These are phyloP conservation scores for Barbatosphaeria neglecta DNA, from an alignment of 495 filamentous ascomycete genomes.

Conservation along the genomic window DNA sequence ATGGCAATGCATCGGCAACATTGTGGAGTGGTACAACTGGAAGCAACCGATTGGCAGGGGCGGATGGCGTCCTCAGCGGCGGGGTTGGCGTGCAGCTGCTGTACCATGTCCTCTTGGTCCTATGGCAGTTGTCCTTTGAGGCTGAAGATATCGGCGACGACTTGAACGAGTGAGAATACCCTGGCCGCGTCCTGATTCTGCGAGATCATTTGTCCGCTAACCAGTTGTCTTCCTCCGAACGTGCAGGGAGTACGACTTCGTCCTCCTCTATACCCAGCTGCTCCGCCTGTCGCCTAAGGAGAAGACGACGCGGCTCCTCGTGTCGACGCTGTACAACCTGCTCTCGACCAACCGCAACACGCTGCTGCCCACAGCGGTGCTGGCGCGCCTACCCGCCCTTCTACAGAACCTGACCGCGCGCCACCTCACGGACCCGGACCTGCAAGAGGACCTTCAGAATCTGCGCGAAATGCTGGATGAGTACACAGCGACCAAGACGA, in stretches of 20 bases:
- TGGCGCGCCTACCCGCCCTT: slow-evolving; percentile 70
- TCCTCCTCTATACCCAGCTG: slow-evolving; percentile 81
- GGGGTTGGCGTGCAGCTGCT: slow-evolving; percentile 87
- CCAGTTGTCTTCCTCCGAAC: too few species aligned
- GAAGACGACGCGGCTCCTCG: slow-evolving; percentile 85
- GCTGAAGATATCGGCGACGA: slow-evolving; percentile 72
- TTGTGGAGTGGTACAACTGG: slow-evolving; percentile 52
- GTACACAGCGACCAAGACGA: slow-evolving; percentile 93
- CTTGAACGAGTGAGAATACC: slow-evolving; percentile 59
- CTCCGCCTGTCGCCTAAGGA: slow-evolving; percentile 90
- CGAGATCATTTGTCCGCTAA: slow-evolving; percentile 12
- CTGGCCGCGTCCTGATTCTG: background rate
- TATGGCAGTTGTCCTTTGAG: slow-evolving; percentile 97
- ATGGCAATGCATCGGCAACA: slow-evolving; percentile 54
- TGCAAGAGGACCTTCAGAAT: slow-evolving; percentile 70
- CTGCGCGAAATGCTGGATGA: slow-evolving; percentile 76
- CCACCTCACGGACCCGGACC: slow-evolving; percentile 79
- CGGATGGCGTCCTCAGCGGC: slow-evolving; percentile 58
- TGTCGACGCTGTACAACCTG: slow-evolving; percentile 83
- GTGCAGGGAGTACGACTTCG: slow-evolving; percentile 75
- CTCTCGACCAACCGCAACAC: slow-evolving; percentile 61
- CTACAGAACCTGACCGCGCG: slow-evolving; percentile 70
- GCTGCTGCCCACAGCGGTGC: slow-evolving; percentile 69
- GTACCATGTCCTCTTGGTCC: slow-evolving; percentile 81
- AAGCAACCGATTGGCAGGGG: slow-evolving; percentile 31